Base-by-base conservation (phyloP, 306 rosid species). In the Trifolium repens region DNA sequence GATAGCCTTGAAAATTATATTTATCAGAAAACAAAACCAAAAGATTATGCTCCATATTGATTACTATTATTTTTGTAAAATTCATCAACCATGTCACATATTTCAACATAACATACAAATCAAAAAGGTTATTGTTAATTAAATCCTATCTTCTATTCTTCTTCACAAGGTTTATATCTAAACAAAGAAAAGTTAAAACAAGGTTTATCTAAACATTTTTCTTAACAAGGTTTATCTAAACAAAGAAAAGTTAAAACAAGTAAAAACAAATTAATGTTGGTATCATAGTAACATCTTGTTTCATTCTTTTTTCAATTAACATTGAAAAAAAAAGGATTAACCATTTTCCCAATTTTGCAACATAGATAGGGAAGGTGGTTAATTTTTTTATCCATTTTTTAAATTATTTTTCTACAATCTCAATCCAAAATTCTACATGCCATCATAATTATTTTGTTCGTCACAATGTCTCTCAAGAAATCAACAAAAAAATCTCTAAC, bases 241-340 rank as follows among this genome's bases (percentile, higher is more conserved):
- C 70, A 79, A 67, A 73, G 88, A 72, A 73, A 72, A 71, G 80
- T 77, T 74, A 85, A 85, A 85, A 77, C 79, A 75, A 61, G 84
- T 60, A 80, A 80, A 78, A 14, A 73, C 59, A 59, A 61, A 34
- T 27, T 9, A 65, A 39, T 30, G 12, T 83, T 76, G 68, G 64
- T 43, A 5, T 42, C 42, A 69, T 74, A 40, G 22, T 13, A 53
- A 69, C 27, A 54, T 70, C 69, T 75, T 80, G 43, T 69, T 44
- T 40, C 43, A n/a, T 27, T 60, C 27, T 30, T 50, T 12, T 43
- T 61, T 68, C 46, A 43, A 14, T 9, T 49, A 55, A 16, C 61
- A n/a, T 7, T 60, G 35, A 60, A 74, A 72, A 22, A 3, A 32
- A 32, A 3, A 61, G 5, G 58, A 60, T 80, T 42, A 58, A 32